phyloP scores from a whole-genome alignment of 495 filamentous ascomycete genomes.

The Lentithecium fluviatile region DNA sequence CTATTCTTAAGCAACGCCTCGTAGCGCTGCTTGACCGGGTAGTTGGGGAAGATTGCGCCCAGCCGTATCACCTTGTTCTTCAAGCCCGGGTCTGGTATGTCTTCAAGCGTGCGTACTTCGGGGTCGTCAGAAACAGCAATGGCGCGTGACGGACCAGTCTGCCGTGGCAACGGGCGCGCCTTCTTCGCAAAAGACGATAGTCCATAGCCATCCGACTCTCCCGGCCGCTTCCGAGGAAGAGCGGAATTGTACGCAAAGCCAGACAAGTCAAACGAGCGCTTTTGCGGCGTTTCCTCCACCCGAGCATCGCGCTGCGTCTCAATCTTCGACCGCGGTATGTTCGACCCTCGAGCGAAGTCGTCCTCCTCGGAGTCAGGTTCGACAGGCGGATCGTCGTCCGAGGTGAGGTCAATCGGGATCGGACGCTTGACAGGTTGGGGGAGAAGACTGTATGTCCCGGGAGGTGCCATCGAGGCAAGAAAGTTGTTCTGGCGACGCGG shows the following conservation, averaged over 20 bases:
- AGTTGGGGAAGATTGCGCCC: constrained; percentile 49
- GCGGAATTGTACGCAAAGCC: constrained; percentile 21
- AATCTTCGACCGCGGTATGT: constrained; percentile 42
- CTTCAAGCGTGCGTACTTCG: constrained; percentile 46
- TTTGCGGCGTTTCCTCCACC: constrained; percentile 32
- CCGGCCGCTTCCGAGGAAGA: constrained; percentile 40
- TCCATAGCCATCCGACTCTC: constrained; percentile 43
- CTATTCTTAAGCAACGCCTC: constrained; percentile 54
- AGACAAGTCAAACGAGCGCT: constrained; percentile 20
- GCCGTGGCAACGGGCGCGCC: constrained; percentile 33
- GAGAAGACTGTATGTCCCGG: constrained; percentile 68
- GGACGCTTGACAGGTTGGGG: constrained; percentile 45
- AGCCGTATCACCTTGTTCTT: constrained; percentile 50
- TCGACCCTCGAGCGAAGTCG: constrained; percentile 26
- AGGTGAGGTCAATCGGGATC: constrained; percentile 17
- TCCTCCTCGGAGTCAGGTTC: constrained; percentile 35
- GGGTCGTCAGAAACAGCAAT: constrained; percentile 25
- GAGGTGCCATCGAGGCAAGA: constrained; percentile 63
- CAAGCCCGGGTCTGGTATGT: constrained; percentile 55
- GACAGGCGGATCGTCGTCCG: constrained; percentile 37
- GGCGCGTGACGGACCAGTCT: constrained; percentile 57
- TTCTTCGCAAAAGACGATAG: neutral
- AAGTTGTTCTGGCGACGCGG: neutral
- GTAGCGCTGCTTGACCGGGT: constrained; percentile 51
- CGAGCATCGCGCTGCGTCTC: constrained; percentile 18